A percentile compares a stretch with the other conserved stretches of the same genome.
Conservation (phyloP, 257 asterid genomes). For the Solanum arcanum region DNA sequence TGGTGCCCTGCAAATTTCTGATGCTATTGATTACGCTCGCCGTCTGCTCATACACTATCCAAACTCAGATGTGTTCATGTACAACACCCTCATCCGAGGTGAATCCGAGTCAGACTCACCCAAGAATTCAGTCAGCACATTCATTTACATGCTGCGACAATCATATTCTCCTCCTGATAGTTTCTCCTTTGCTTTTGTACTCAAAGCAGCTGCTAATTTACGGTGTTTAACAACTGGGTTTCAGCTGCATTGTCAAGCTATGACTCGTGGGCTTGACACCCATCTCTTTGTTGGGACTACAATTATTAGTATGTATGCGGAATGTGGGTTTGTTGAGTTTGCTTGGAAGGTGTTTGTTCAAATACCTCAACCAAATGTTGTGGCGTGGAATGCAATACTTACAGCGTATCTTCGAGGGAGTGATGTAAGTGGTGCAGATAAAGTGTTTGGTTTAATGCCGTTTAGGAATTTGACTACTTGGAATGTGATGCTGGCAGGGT, state of each 20-base stretch:
- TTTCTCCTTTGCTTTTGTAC: conserved; percentile 61
- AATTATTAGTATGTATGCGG: conserved; percentile 73
- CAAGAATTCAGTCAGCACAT: conserved; percentile 28
- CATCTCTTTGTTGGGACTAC: conserved; percentile 81
- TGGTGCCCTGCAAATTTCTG: conserved; percentile 48
- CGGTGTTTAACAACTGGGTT: conserved; percentile 37
- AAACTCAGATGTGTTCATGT: too few species aligned
- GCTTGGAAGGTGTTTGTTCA: conserved; percentile 54
- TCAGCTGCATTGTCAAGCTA: conserved; percentile 69
- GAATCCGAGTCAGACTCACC: conserved; percentile 53
- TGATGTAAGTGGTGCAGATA: conserved; percentile 43
- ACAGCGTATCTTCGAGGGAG: conserved; percentile 55
- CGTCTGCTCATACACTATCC: too few species aligned
- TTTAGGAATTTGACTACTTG: conserved; percentile 43
- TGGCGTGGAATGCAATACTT: conserved; percentile 76
- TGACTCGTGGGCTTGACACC: conserved; percentile 43
- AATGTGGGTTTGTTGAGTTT: conserved; percentile 38
- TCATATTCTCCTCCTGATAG: conserved; percentile 40
- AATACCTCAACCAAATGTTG: conserved; percentile 62
- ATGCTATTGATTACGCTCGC: too few species aligned
- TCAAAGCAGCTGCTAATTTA: conserved; percentile 67
- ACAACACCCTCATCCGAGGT: too few species aligned
- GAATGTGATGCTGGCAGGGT: conserved; percentile 83
- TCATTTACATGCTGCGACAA: conserved; percentile 36
- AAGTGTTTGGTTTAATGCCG: conserved; percentile 44